These are phyloP conservation scores for Fusarium sulawesiense DNA, from an alignment of 2,329 filamentous ascomycete species.

Conservation along the genomic window DNA sequence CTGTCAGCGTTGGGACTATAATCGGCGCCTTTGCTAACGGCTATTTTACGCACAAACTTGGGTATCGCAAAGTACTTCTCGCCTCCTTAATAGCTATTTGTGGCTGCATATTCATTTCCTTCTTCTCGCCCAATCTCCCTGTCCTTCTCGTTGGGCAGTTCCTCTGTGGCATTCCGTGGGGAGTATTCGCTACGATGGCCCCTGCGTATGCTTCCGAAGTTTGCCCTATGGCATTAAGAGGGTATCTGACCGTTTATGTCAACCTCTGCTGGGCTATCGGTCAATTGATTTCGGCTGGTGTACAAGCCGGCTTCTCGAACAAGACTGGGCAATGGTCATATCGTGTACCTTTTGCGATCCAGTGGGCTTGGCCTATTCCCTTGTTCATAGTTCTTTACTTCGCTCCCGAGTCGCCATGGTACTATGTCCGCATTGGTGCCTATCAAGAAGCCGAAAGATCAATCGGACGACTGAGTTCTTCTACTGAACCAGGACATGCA, in stretches of 20 bases:
- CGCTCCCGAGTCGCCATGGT: constrained; percentile 53
- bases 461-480: constrained; percentile 44
- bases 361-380: constrained; percentile 52
- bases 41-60: constrained; percentile 35
- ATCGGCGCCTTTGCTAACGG: constrained; percentile 43
- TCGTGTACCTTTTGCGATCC: constrained; percentile 53
- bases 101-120: constrained; percentile 49
- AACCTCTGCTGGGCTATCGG: constrained; percentile 59
- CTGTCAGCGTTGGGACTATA: constrained; percentile 27
- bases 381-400: constrained; percentile 46
- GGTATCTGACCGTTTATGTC: constrained; percentile 56
- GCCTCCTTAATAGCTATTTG: constrained; percentile 43
- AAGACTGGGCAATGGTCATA: constrained; percentile 49
- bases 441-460: constrained; percentile 46
- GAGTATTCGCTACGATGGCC: constrained; percentile 57
- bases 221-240: constrained; percentile 55
- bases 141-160: constrained; percentile 60
- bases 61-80: constrained; percentile 62
- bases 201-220: constrained; percentile 60
- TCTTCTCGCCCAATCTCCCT: constrained; percentile 51
- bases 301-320: constrained; percentile 37
- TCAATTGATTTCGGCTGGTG: constrained; percentile 54
- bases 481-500: constrained; percentile 57
- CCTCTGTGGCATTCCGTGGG: constrained; percentile 58
- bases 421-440: constrained; percentile 44